Evolutionary conservation across 2,329 filamentous ascomycete genomes (phyloP).

Genomic region (Neonectria sp.): DNA sequence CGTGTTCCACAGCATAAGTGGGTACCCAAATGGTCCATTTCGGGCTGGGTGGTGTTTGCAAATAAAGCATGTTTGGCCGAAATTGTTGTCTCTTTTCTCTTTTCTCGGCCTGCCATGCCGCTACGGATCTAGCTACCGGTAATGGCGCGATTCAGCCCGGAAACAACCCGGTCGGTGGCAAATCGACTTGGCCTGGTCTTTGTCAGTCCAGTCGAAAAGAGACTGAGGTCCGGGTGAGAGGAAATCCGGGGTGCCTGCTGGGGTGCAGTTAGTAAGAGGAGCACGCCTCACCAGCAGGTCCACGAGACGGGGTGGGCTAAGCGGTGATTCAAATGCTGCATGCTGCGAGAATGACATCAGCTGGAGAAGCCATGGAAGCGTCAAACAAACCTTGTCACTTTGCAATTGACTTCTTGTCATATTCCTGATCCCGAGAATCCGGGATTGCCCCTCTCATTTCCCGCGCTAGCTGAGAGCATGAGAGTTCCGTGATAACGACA

Average conservation of each 20-base stretch:
- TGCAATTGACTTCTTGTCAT: neutral
- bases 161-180: no score
- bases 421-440: neutral
- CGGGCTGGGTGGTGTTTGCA: no score
- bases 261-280: neutral
- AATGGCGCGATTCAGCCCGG: no score
- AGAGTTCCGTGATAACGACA: neutral
- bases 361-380: no score
- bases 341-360: no score
- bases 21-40: neutral
- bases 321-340: no score
- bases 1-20: neutral
- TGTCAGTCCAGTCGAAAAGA: no score
- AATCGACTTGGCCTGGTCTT: neutral
- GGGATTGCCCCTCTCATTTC: neutral
- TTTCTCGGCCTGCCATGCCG: neutral
- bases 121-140: neutral
- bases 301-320: no score
- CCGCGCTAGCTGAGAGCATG: neutral
- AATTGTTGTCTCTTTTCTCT: neutral
- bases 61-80: neutral
- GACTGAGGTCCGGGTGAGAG: no score
- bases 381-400: neutral
- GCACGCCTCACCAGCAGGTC: no score
- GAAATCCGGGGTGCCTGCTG: neutral